A percentile compares a stretch with the other conserved stretches of the same genome.
These are phyloP conservation scores for Trichosporon sp. DNA, from an alignment of 1,284 basidiomycete genomes.

Conservation along the genomic window DNA sequence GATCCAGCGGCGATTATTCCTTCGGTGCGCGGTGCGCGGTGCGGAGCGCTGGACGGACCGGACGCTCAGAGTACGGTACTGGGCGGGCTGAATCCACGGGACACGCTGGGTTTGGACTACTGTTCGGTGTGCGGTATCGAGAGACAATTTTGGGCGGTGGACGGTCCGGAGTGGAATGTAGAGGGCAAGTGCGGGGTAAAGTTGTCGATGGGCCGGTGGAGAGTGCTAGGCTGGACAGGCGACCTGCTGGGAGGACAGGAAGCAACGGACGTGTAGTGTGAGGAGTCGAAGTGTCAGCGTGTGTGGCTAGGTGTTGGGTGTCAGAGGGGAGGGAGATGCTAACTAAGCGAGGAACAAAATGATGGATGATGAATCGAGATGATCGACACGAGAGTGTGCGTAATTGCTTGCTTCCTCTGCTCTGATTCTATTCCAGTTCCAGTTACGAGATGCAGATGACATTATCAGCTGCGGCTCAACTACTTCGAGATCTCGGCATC, in stretches of 20 bases:
- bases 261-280: neutral
- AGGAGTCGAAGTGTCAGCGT: neutral
- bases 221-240: neutral
- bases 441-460: neutral
- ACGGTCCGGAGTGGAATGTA: neutral
- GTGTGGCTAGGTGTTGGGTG: neutral
- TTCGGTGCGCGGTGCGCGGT: no score
- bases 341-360: neutral
- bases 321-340: neutral
- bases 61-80: neutral
- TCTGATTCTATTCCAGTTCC: neutral
- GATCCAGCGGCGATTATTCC: neutral
- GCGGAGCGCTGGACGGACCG: neutral
- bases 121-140: neutral
- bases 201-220: neutral
- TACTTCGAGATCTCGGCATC: no score
- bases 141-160: neutral
- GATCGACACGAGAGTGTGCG: constrained; percentile 4
- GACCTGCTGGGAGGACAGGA: neutral
- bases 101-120: neutral
- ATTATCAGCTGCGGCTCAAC: neutral
- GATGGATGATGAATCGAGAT: constrained; percentile 5
- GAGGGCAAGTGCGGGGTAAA: neutral
- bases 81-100: neutral
- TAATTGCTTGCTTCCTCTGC: neutral